Evolutionary conservation across 805 yeast genomes (phyloP), one percentile per base, ranked within the genome.

Genomic region (Komagataella phaffii): DNA sequence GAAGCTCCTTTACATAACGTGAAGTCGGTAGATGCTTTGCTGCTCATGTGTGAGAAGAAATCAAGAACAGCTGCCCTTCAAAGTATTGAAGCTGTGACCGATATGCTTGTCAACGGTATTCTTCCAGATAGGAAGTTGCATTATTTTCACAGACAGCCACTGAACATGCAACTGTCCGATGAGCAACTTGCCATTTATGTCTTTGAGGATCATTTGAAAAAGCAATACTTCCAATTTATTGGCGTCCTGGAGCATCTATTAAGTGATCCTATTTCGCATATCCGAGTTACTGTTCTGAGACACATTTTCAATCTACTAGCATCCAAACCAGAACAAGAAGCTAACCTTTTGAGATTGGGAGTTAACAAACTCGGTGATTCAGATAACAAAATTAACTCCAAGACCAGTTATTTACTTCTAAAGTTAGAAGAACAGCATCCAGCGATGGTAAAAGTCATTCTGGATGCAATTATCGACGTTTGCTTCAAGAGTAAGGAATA

Each of bases 301-400:
- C 89, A 87, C 61, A 76, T 90, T 36, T 86, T 89, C 58, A 95
- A 86, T 53, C 72, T 93, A 47, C 70, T 93, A 54, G 81, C 81
- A 56, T 74, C 84, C 5, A 91, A 90, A 65, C 98, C 99, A 3
- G 99, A 93, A 70, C 99, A 93, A 72, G 99, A 93, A 66, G 95
- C 83, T 50, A 93, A 93, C 65, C 71, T 93, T 57, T 73, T 93
- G 59, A 77, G 89, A 59, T 73, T 93, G 51, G 96, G 96, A 51
- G 93, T 89, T 48, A 93, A 93, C 66, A 93, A 93, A 64, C 73
- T 93, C 44, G 99, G 99, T 68, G 99, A 93, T 64, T 77, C 78
- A 47, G 96, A 91, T 56, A 85, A 87, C 55, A 88, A 88, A 63
- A 96, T 93, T 4, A 80, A 95, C 1, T 85, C 98, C 0, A 87